Base-by-base conservation (phyloP, 139 green algal genomes). In the Helicosporidium sp. region DNA sequence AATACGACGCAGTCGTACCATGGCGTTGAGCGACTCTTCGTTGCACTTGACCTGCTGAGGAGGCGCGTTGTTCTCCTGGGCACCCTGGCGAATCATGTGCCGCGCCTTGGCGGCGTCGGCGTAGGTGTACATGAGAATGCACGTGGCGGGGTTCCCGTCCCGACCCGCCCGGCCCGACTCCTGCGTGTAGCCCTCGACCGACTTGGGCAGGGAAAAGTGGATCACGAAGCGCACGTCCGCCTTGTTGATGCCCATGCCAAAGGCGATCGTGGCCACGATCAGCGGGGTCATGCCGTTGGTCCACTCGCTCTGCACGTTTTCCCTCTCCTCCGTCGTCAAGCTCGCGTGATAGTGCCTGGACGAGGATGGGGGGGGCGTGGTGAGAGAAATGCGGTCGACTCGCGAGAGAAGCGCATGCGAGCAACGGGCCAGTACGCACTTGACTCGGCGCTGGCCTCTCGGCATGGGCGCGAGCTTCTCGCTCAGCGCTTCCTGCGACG, bases 191-290 rank as follows among this genome's bases (percentile, higher is more conserved):
- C 79, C 79, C 55, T 93, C 83, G 27, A 94, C 63, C 26, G 72
- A 84, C 63, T 94, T 94, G 49, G 83, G 69, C 35, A 93, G 51
- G 7, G 63, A 77, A 61, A 74, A 84, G 71, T 95, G 85, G 52
- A 93, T 78, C 20, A 95, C 85, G 60, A 89, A 95, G 8, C 83
- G 69, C 41, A 83, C 74, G 27, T 81, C 69, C 4, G 67, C 42
- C 58, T 82, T 82, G 61, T 79, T 75, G 57, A 82, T 76, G 58
- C 65, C 82, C 82, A 93, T 91, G 45, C 82, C 81, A 70, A 93
- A 91, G 1, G 82, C 84, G 44, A 92, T 82, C 25, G 84, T 94
- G 2, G 84, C 84, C 16, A 80, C 73, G 22, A 93, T 82, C 31
- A 88, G 67, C 57, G 69, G 61, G 20, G 82, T 34, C 12, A 55